Base-by-base conservation (phyloP, 768 basidiomycete species). In the Phlegmacium glaucopus region DNA sequence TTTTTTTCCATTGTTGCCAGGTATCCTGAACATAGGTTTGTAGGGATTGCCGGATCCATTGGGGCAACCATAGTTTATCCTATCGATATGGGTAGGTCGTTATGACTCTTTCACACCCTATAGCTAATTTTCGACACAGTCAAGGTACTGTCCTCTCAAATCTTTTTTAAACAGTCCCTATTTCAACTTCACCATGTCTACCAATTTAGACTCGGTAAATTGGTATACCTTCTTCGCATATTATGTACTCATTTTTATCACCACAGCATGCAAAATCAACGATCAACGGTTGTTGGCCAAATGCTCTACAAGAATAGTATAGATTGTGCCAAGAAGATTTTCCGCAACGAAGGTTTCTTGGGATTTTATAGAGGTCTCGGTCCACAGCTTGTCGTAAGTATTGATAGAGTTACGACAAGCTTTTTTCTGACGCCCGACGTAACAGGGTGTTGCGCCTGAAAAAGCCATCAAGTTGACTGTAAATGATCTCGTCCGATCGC, bases 11-110 rank as follows among this genome's bases (percentile, higher is more conserved):
- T 12, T 25, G 37, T 38, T 18, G 37, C 29, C 9, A 4, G 10
- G 43, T 22, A 22, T 9, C 15, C 13, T 16, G 27, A n/a, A 38
- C 41, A n/a, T 40, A 41, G 35, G 39, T 28, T 45, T 12, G 26
- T 54, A 87, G 87, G 95, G 62, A 62, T 95, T 50, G 93, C 95
- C 38, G 96, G 96, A 47, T 91, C 91, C 29, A 77, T 94, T 50
- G 96, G 96, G 41, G 96, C 95, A 9, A 95, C 92, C n/a, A 90
- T 92, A 34, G 95, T 98, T 10, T 97, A 98, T 67, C 95, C 95
- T 18, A 97, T 95, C 61, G 94, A 93, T 69, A 78, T 90, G 72
- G 90, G 85, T 86, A 58, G 72, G 84, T 80, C 22, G 27, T 42
- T 32, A 27, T 44, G 25, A 41, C 39, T 25, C 22, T 25, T 18